Evolutionary conservation across 192 early-diverging fungal species (phyloP).

Genomic region (Lobosporangium transversale): DNA sequence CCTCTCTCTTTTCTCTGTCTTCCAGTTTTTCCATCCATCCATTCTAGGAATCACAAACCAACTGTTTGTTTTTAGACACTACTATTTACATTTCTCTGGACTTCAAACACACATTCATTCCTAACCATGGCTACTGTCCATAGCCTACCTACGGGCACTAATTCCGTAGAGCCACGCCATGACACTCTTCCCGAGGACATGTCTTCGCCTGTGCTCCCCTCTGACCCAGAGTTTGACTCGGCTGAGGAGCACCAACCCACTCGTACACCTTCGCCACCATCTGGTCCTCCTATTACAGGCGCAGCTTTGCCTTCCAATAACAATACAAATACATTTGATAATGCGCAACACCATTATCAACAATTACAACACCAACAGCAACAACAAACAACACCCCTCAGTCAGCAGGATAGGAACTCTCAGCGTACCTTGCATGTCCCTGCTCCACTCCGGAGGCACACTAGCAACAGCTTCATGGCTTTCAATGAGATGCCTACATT

Average conservation of each 20-base stretch:
- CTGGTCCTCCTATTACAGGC: background rate
- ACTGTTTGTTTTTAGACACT: too few species aligned
- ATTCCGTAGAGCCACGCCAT: background rate
- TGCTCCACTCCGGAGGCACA: conserved; percentile 24
- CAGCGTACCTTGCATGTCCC: conserved; percentile 26
- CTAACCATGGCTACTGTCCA: conserved; percentile 20
- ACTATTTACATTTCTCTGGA: background rate
- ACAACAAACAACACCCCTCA: background rate
- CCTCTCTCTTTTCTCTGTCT: background rate
- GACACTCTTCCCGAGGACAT: conserved; percentile 13
- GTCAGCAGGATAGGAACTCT: background rate
- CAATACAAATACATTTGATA: background rate
- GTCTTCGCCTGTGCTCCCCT: conserved; percentile 33
- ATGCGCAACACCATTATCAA: background rate
- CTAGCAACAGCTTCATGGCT: conserved; percentile 37
- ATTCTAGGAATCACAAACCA: too few species aligned
- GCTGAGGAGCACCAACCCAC: conserved; percentile 32
- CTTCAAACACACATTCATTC: background rate
- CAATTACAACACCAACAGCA: background rate
- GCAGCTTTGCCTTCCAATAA: background rate
- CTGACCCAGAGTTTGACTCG: conserved; percentile 37
- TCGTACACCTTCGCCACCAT: conserved; percentile 28
- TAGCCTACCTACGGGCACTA: conserved; percentile 6
- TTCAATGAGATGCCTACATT: conserved; percentile 54
- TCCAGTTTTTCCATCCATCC: background rate